A percentile compares a stretch with the other conserved stretches of the same genome.
phyloP scores from a whole-genome alignment of 306 rosid species.

The Corylus heterophylla region DNA sequence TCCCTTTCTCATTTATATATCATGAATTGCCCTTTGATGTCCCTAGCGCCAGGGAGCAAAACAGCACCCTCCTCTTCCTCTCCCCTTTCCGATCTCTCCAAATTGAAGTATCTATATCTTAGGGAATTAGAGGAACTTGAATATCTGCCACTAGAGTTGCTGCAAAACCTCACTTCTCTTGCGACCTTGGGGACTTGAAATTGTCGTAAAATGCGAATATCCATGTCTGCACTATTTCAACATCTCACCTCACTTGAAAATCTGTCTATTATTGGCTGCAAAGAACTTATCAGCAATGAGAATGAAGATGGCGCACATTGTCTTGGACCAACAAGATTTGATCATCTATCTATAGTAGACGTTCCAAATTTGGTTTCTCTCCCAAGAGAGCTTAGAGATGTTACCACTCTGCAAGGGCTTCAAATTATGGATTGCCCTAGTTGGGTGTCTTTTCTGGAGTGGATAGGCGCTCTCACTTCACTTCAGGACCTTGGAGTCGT shows the following conservation, averaged over 20 bases:
- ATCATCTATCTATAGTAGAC: too few relatives aligned
- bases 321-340: neutral
- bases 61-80: too few relatives aligned
- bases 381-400: too few relatives aligned
- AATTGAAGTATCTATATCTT: neutral
- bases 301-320: neutral
- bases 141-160: neutral
- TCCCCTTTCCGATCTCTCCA: neutral
- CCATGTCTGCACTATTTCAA: neutral
- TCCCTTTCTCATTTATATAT: slow-evolving; percentile 6
- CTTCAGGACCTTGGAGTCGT: too few relatives aligned
- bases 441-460: too few relatives aligned
- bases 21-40: neutral
- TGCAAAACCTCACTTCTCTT: too few relatives aligned
- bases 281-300: neutral
- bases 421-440: too few relatives aligned
- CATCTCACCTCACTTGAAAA: neutral
- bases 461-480: too few relatives aligned
- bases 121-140: neutral
- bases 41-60: too few relatives aligned
- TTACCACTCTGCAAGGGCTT: too few relatives aligned
- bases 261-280: neutral
- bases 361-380: too few relatives aligned
- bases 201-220: neutral
- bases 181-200: too few relatives aligned